A percentile compares a stretch with the other conserved stretches of the same genome.
phyloP scores from a whole-genome alignment of 2,329 filamentous ascomycete genomes.

The Apiospora arundinis region DNA sequence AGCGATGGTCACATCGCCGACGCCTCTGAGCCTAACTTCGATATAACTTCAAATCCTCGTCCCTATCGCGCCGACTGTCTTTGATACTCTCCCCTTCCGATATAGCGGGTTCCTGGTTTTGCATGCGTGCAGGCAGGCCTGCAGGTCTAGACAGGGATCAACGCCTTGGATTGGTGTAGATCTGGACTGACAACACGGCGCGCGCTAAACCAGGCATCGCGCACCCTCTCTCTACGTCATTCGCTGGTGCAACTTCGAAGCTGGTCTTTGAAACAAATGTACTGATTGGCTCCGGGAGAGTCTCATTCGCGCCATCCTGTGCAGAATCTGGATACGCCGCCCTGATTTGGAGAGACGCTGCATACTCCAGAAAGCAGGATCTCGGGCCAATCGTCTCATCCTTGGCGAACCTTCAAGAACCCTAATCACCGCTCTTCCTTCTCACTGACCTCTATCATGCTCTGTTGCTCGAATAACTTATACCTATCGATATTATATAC shows the following conservation, averaged over 20 bases:
- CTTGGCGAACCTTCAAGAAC: conserved; percentile 19
- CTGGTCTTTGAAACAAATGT: conserved; percentile 3
- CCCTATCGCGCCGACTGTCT: background rate
- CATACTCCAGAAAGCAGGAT: conserved; percentile 10
- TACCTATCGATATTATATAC: background rate
- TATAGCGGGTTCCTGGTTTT: background rate
- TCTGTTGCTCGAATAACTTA: background rate
- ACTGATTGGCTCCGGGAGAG: conserved; percentile 5
- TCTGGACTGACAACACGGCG: conserved; percentile 8
- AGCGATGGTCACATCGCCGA: conserved; percentile 3
- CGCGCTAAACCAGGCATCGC: conserved; percentile 13
- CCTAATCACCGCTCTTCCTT: background rate
- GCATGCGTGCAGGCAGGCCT: background rate
- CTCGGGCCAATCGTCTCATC: background rate
- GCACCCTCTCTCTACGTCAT: conserved; percentile 11
- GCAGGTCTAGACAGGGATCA: background rate
- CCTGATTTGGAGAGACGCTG: background rate
- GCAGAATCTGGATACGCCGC: conserved; percentile 1
- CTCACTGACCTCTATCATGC: background rate
- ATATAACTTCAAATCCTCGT: background rate
- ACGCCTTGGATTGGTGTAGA: conserved; percentile 11
- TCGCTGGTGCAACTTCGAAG: conserved; percentile 3
- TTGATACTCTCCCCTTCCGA: background rate
- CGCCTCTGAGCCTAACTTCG: background rate
- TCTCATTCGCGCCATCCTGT: background rate